Conservation (phyloP, 176 grass and related monocot genomes). For the Hyparrhenia diplandra region DNA sequence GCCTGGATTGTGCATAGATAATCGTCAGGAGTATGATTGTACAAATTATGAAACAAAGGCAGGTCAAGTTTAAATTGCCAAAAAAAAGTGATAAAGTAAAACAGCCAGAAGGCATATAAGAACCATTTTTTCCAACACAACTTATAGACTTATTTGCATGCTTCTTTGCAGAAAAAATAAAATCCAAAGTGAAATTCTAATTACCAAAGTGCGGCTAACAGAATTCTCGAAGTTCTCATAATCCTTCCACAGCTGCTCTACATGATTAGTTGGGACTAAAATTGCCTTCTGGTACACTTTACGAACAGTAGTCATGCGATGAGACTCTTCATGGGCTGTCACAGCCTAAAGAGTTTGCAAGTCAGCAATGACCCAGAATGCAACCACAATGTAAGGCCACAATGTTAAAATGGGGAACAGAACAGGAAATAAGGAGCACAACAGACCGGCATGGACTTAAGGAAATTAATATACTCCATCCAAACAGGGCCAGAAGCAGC, state of each 20-base stretch:
- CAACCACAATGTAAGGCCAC: background rate
- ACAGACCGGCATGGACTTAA: slow-evolving; percentile 91
- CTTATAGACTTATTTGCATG: background rate
- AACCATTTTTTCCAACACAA: background rate
- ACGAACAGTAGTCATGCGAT: slow-evolving; percentile 79
- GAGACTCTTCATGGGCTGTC: slow-evolving; percentile 78
- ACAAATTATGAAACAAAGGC: slow-evolving; percentile 13
- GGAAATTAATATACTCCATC: slow-evolving; percentile 95
- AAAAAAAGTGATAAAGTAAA: slow-evolving; percentile 8
- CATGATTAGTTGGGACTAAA: slow-evolving; percentile 84
- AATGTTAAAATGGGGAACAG: background rate
- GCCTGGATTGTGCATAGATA: slow-evolving; percentile 48
- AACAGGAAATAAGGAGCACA: slow-evolving; percentile 18
- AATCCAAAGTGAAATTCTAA: background rate
- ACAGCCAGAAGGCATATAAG: background rate
- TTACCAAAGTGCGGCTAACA: slow-evolving; percentile 89
- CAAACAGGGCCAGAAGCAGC: slow-evolving; percentile 89
- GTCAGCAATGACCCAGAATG: slow-evolving; percentile 1
- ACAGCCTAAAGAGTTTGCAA: slow-evolving; percentile 44
- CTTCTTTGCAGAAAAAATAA: slow-evolving; percentile 7
- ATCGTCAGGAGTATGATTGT: background rate
- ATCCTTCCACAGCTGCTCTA: slow-evolving; percentile 95
- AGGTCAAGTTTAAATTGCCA: background rate
- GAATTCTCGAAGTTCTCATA: slow-evolving; percentile 96
- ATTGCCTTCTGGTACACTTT: slow-evolving; percentile 97